Evolutionary conservation across 805 yeast genomes (phyloP), one percentile per base, ranked within the genome.

Genomic region (Cyberlindnera lachancei): DNA sequence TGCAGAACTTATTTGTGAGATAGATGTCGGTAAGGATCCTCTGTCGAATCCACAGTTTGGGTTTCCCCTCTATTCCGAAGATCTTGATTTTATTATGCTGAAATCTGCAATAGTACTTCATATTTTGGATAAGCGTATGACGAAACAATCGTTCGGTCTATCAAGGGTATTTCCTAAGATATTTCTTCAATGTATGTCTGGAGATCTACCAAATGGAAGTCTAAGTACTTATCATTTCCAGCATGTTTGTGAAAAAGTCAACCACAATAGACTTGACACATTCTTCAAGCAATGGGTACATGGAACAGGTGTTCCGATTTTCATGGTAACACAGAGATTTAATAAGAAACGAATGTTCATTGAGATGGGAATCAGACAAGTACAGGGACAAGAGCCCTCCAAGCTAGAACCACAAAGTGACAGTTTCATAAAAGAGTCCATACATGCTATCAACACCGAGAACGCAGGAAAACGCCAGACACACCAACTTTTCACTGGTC

Each of bases 261-360:
- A 90, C 36, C 86, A 90, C 44, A 83, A 78, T 46, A 77, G 83
- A 40, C 64, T 92, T 7, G 95, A 84, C 27, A 48, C 66, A 1
- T 92, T 92, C 50, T 92, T 92, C 58, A 79, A 76, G 44, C 95
- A 94, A 53, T 92, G 99, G 99, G 82, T 92, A 3, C 75, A 66
- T 55, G 85, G 92, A 3, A 65, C 82, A 1, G 97, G 97, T 4
- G 82, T 82, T 15, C 99, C 99, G 1, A 70, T 79, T 2, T 84
- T 92, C 52, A 66, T 87, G 37, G 80, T 92, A 8, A 82, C 95
- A 0, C 99, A 92, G 53, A 69, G 86, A 34, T 92, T 92, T 60
- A 92, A 92, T 61, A 87, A 86, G 52, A 92, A 92, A 56, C 68
- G 96, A 46, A 84, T 88, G 75, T 78, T 90, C 48, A 78, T 92